phyloP scores from a whole-genome alignment of 1,284 basidiomycete genomes.

The Neonothopanus nambi region DNA sequence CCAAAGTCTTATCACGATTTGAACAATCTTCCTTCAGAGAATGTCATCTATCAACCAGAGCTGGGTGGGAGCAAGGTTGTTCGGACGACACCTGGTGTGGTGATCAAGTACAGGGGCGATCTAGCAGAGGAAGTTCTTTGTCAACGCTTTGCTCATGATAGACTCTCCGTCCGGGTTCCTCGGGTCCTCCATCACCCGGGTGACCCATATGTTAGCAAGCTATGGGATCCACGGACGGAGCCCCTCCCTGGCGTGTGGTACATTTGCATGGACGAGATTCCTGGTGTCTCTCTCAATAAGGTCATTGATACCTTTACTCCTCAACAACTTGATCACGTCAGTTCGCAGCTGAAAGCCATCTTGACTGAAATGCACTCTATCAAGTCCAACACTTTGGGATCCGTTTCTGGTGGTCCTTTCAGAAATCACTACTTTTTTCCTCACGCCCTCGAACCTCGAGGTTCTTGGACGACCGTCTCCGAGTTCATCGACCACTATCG shows the following conservation, averaged over 20 bases:
- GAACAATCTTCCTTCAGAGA: slow-evolving; percentile 7
- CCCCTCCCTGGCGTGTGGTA: slow-evolving; percentile 7
- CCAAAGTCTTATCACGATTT: slow-evolving; percentile 8
- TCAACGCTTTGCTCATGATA: neutral
- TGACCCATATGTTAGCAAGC: neutral
- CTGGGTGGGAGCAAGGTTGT: slow-evolving; percentile 11
- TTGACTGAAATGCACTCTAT: slow-evolving; percentile 9
- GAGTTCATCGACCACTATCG: slow-evolving; percentile 11
- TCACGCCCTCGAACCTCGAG: slow-evolving; percentile 1
- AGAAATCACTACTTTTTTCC: slow-evolving; percentile 7
- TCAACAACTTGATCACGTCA: slow-evolving; percentile 6
- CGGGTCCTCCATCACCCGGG: slow-evolving; percentile 8
- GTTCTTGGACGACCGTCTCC: slow-evolving; percentile 1
- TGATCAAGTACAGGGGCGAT: slow-evolving; percentile 12
- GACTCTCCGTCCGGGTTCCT: slow-evolving; percentile 6
- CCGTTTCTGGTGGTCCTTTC: slow-evolving; percentile 8
- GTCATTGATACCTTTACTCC: slow-evolving; percentile 8
- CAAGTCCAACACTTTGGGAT: neutral
- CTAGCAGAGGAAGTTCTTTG: slow-evolving; percentile 9
- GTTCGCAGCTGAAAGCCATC: slow-evolving; percentile 5
- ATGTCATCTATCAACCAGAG: slow-evolving; percentile 5
- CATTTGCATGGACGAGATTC: slow-evolving; percentile 11
- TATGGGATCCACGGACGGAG: slow-evolving; percentile 10
- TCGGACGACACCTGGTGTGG: slow-evolving; percentile 3
- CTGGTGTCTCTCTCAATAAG: slow-evolving; percentile 4